Conservation (phyloP, 75 land plant species). For the Isoetes taiwanensis region DNA sequence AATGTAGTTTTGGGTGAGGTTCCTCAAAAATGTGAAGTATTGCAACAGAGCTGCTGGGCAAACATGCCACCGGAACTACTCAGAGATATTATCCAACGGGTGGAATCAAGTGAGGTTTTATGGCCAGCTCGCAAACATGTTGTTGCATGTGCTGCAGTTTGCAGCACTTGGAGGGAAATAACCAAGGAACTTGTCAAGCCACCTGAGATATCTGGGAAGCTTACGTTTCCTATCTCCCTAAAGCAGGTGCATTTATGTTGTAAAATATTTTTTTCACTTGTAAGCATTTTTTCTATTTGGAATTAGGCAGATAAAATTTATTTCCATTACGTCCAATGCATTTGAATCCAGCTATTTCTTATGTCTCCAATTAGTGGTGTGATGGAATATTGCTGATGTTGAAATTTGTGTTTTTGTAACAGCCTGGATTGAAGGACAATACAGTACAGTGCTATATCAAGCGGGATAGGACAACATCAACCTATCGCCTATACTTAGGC, state of each 20-base stretch:
- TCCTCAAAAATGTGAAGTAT: neutral
- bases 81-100: conserved; percentile 46
- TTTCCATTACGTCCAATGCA: no score
- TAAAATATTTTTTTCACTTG: neutral
- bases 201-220: conserved; percentile 24
- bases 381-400: neutral
- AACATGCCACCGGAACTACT: conserved; percentile 59
- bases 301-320: neutral
- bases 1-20: conserved; percentile 33
- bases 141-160: conserved; percentile 63
- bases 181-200: conserved; percentile 35
- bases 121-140: conserved; percentile 61
- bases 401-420: conserved; percentile 15
- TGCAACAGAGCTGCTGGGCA: conserved; percentile 33
- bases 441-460: conserved; percentile 60
- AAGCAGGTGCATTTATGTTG: conserved; percentile 39
- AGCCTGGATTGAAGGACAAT: conserved; percentile 64
- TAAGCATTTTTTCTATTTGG: neutral
- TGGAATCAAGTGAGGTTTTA: conserved; percentile 39
- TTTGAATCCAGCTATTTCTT: no score
- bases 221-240: conserved; percentile 70
- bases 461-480: conserved; percentile 53
- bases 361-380: no score
- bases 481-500: conserved; percentile 57
- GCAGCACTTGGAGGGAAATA: conserved; percentile 59